Percentiles rank a stretch among this genome's conserved stretches.
These are phyloP conservation scores for Phylloporus arenicola DNA, from an alignment of 768 basidiomycete genomes.

Conservation along the genomic window DNA sequence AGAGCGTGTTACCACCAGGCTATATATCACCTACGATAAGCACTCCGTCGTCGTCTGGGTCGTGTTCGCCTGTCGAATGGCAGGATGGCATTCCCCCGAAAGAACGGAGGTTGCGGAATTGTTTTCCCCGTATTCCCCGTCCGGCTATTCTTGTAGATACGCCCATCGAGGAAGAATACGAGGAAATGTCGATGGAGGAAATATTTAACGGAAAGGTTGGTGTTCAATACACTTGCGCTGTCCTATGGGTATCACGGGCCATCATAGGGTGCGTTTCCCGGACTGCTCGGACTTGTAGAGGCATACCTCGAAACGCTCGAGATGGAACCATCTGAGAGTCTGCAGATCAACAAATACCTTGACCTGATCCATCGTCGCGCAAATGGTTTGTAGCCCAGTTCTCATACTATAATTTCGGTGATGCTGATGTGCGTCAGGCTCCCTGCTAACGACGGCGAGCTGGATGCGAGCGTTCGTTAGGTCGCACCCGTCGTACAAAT, in stretches of 20 bases:
- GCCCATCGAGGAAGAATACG: slow-evolving; percentile 77
- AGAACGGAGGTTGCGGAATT: slow-evolving; percentile 65
- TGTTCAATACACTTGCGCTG: slow-evolving; percentile 2
- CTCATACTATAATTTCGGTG: neutral
- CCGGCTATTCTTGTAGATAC: slow-evolving; percentile 50
- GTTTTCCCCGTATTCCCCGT: slow-evolving; percentile 49
- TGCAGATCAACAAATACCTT: slow-evolving; percentile 69
- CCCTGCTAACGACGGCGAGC: slow-evolving; percentile 77
- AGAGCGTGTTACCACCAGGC: slow-evolving; percentile 66
- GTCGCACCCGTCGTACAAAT: slow-evolving; percentile 85
- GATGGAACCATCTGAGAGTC: slow-evolving; percentile 53
- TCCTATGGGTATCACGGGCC: neutral
- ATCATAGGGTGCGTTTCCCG: slow-evolving; percentile 64
- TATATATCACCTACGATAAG: slow-evolving; percentile 34
- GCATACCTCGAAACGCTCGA: slow-evolving; percentile 86
- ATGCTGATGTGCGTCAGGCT: slow-evolving; percentile 41
- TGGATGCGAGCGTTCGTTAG: slow-evolving; percentile 94
- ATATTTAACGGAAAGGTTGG: slow-evolving; percentile 90
- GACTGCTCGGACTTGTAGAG: slow-evolving; percentile 73
- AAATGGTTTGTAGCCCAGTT: slow-evolving; percentile 50
- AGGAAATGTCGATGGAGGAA: slow-evolving; percentile 87
- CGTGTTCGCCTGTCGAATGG: slow-evolving; percentile 33
- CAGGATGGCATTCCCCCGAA: slow-evolving; percentile 39
- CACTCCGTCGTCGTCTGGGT: slow-evolving; percentile 40
- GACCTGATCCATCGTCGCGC: slow-evolving; percentile 74